Conservation (phyloP, 2,329 filamentous ascomycete genomes). For the Metarhizium sp. region DNA sequence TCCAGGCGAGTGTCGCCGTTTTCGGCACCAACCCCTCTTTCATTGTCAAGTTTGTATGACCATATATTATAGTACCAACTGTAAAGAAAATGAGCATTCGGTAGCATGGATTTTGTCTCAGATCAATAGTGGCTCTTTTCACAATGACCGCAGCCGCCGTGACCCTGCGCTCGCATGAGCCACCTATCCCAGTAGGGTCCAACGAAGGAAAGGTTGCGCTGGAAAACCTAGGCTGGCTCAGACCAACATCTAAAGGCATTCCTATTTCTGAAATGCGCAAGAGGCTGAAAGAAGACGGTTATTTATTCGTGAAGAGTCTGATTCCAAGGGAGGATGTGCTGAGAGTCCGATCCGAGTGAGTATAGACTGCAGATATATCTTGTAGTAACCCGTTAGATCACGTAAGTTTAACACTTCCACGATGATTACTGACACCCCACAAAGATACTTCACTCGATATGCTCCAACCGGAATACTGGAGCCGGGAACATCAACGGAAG, state of each 20-base stretch:
- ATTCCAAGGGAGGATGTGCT: constrained; percentile 2
- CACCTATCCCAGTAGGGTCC: neutral
- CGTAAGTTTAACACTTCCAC: neutral
- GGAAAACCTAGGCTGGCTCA: neutral
- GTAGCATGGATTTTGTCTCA: neutral
- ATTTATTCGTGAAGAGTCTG: constrained; percentile 1
- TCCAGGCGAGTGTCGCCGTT: neutral
- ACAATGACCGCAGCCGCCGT: neutral
- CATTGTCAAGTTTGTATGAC: neutral
- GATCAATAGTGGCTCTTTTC: neutral
- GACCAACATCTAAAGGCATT: neutral
- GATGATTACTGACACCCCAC: neutral
- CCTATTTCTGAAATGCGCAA: neutral
- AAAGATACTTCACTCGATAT: constrained; percentile 1
- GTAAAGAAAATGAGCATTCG: neutral
- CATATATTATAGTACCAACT: neutral
- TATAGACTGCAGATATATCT: neutral
- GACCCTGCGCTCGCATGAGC: neutral
- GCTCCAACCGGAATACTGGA: constrained; percentile 3
- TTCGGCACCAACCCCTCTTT: neutral
- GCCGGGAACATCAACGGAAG: constrained; percentile 1
- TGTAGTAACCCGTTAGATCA: neutral
- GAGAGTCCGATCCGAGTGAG: constrained; percentile 1
- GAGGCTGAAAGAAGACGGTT: neutral
- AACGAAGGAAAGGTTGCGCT: constrained; percentile 2